These are phyloP conservation scores for Neurospora sp. DNA, from an alignment of 495 filamentous ascomycete species.

Conservation along the genomic window DNA sequence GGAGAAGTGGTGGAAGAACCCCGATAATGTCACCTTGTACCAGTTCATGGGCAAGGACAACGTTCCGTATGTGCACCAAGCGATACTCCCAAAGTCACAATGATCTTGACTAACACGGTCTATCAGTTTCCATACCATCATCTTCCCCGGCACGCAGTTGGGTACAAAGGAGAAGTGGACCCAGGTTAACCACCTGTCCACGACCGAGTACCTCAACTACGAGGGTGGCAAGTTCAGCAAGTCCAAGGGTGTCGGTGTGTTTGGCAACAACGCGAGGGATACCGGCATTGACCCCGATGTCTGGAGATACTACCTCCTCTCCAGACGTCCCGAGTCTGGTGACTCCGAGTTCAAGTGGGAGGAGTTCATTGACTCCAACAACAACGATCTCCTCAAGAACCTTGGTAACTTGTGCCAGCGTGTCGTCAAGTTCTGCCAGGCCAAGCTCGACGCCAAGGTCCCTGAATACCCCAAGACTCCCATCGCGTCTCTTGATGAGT, in stretches of 20 bases:
- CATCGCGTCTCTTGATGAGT: conserved; percentile 20
- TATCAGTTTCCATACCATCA: conserved; percentile 65
- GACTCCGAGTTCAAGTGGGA: conserved; percentile 85
- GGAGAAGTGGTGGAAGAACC: conserved; percentile 93
- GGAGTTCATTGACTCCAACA: conserved; percentile 77
- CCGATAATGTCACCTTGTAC: conserved; percentile 79
- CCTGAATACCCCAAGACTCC: conserved; percentile 49
- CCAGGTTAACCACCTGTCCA: conserved; percentile 76
- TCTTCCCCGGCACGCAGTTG: conserved; percentile 82
- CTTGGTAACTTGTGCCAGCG: conserved; percentile 92
- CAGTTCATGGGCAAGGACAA: conserved; percentile 99
- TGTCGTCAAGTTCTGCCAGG: conserved; percentile 81
- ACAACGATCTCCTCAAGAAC: conserved; percentile 81
- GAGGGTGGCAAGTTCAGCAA: conserved; percentile 96
- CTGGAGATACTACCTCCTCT: conserved; percentile 88
- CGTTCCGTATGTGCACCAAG: conserved; percentile 41
- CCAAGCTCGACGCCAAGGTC: conserved; percentile 57
- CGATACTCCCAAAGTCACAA: background rate
- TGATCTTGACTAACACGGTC: background rate
- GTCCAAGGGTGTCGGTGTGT: conserved; percentile 79
- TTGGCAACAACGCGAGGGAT: conserved; percentile 78
- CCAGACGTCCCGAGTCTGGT: conserved; percentile 77
- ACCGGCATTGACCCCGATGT: conserved; percentile 81
- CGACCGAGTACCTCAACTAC: conserved; percentile 94
- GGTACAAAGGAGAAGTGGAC: conserved; percentile 85